Conservation (phyloP, 768 basidiomycete species). For the Clathrus columnatus region DNA sequence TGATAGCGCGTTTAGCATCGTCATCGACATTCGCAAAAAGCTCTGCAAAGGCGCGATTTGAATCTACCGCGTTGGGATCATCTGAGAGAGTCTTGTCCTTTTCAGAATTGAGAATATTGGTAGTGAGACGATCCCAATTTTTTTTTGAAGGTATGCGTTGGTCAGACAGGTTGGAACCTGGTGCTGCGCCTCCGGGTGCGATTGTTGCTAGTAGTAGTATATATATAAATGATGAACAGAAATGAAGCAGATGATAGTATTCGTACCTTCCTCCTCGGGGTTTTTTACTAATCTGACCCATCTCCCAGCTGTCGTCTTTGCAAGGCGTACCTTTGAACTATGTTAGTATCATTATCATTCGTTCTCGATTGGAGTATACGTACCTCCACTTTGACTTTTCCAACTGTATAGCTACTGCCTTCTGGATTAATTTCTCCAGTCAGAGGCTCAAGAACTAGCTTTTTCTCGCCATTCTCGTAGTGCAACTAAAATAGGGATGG, state of each 20-base stretch:
- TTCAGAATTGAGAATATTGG: conserved; percentile 53
- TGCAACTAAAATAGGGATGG: conserved; percentile 2
- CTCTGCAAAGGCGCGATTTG: conserved; percentile 88
- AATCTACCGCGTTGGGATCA: conserved; percentile 87
- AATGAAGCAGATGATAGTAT: not conserved
- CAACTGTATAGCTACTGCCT: conserved; percentile 54
- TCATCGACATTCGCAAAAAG: conserved; percentile 87
- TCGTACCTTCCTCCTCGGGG: conserved; percentile 15
- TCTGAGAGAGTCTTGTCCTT: conserved; percentile 63
- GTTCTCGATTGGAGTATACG: not conserved
- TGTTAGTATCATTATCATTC: not conserved
- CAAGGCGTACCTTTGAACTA: conserved; percentile 40
- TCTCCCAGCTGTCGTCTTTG: conserved; percentile 54
- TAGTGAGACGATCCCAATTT: conserved; percentile 88
- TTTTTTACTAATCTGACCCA: conserved; percentile 78
- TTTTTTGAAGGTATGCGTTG: conserved; percentile 38
- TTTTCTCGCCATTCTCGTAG: conserved; percentile 62
- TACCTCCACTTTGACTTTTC: conserved; percentile 79
- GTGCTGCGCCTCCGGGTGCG: conserved; percentile 7
- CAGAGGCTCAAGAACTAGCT: conserved; percentile 68
- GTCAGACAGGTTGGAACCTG: conserved; percentile 14
- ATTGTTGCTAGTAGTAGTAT: not conserved
- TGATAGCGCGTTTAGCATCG: conserved; percentile 89
- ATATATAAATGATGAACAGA: not conserved
- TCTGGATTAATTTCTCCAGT: conserved; percentile 70